Evolutionary conservation across 2,329 filamentous ascomycete genomes (phyloP).

Genomic region (Cladophialophora carrionii): DNA sequence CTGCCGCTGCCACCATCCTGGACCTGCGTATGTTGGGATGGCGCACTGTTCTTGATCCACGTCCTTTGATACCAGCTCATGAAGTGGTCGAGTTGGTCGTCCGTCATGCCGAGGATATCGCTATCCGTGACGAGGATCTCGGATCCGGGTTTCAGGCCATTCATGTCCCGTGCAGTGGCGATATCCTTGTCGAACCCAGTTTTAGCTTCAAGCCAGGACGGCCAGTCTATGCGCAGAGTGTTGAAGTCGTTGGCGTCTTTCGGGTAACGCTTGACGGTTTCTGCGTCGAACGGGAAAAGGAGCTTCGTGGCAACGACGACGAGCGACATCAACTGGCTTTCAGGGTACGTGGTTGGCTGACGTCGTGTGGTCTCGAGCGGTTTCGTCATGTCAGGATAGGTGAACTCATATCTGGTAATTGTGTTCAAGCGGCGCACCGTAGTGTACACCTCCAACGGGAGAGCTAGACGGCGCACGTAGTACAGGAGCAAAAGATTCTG

Average conservation of each 20-base stretch:
- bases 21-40: slow-evolving; percentile 43
- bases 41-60: slow-evolving; percentile 55
- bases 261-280: slow-evolving; percentile 58
- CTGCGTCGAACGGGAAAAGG: slow-evolving; percentile 72
- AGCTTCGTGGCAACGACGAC: slow-evolving; percentile 78
- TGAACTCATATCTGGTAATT: slow-evolving; percentile 58
- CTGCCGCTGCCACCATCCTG: slow-evolving; percentile 38
- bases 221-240: slow-evolving; percentile 71
- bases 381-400: slow-evolving; percentile 51
- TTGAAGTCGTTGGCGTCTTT: slow-evolving; percentile 59
- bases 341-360: slow-evolving; percentile 66
- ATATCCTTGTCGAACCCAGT: slow-evolving; percentile 32
- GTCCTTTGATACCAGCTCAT: slow-evolving; percentile 76
- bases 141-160: slow-evolving; percentile 45
- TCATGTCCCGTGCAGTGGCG: neutral
- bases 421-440: slow-evolving; percentile 62
- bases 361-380: slow-evolving; percentile 15
- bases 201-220: slow-evolving; percentile 64
- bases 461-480: slow-evolving; percentile 69
- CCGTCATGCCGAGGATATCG: slow-evolving; percentile 65
- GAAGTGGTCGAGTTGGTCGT: slow-evolving; percentile 70
- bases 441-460: slow-evolving; percentile 72
- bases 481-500: slow-evolving; percentile 68
- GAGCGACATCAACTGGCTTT: slow-evolving; percentile 71
- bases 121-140: slow-evolving; percentile 62